Percentiles rank a stretch among this genome's conserved stretches.
phyloP scores from a whole-genome alignment of 1,284 basidiomycete genomes.

The Ganoderma resinaceum region DNA sequence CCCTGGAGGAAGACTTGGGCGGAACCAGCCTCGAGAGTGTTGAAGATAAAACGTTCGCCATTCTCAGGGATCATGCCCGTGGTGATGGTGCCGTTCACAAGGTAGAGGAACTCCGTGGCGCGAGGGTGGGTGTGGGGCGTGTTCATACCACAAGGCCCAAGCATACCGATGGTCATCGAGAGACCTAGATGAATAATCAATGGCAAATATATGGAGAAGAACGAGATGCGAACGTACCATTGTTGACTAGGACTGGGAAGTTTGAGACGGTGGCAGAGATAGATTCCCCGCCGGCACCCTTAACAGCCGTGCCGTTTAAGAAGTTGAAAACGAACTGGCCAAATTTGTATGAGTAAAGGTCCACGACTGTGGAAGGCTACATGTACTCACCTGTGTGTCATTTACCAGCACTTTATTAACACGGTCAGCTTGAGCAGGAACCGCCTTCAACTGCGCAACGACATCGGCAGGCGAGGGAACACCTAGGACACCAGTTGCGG shows the following conservation, averaged over 20 bases:
- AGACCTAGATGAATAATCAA: slow-evolving; percentile 21
- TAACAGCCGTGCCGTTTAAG: slow-evolving; percentile 30
- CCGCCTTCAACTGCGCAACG: slow-evolving; percentile 31
- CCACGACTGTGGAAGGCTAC: not conserved
- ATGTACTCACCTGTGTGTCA: slow-evolving; percentile 36
- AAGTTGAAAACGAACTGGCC: slow-evolving; percentile 41
- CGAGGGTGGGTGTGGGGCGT: slow-evolving; percentile 48
- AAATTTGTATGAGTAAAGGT: not conserved
- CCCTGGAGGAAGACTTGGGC: slow-evolving; percentile 46
- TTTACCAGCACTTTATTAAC: slow-evolving; percentile 34
- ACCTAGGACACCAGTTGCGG: slow-evolving; percentile 18
- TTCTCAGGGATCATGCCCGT: slow-evolving; percentile 46
- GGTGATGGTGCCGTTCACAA: slow-evolving; percentile 42
- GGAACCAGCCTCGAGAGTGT: slow-evolving; percentile 40
- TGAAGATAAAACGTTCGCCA: slow-evolving; percentile 43
- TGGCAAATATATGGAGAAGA: not conserved
- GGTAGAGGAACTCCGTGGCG: slow-evolving; percentile 45
- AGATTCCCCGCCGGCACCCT: slow-evolving; percentile 36
- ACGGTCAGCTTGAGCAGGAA: slow-evolving; percentile 32
- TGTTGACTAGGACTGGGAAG: slow-evolving; percentile 39
- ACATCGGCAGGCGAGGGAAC: slow-evolving; percentile 23
- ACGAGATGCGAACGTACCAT: slow-evolving; percentile 27
- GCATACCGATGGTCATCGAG: slow-evolving; percentile 38
- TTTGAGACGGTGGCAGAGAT: slow-evolving; percentile 36
- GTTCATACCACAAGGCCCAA: slow-evolving; percentile 46